Percentiles rank a stretch among this genome's conserved stretches.
phyloP scores from a whole-genome alignment of 176 grass and related monocot species.

The Cenchrus purpureus region DNA sequence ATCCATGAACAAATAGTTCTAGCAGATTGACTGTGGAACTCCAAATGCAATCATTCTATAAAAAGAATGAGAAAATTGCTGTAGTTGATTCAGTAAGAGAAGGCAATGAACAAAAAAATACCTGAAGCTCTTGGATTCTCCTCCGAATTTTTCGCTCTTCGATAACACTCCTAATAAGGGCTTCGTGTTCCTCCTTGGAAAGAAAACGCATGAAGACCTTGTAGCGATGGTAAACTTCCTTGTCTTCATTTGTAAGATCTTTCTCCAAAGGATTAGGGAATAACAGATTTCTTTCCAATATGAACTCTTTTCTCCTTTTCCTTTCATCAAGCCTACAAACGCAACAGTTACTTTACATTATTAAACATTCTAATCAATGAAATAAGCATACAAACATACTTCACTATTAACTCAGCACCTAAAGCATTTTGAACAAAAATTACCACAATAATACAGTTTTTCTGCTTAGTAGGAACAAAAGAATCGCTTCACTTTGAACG shows the following conservation, averaged over 20 bases:
- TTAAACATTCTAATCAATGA: constrained; percentile 12
- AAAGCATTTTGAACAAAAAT: constrained; percentile 15
- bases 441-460: constrained; percentile 7
- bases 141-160: constrained; percentile 83
- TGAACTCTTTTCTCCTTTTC: constrained; percentile 97
- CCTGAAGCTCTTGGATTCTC: constrained; percentile 97
- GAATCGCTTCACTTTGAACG: background rate
- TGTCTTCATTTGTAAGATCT: constrained; percentile 89
- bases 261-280: constrained; percentile 86
- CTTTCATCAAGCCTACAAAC: constrained; percentile 93
- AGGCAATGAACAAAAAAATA: constrained; percentile 20
- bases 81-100: background rate
- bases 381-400: background rate
- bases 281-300: constrained; percentile 95
- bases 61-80: background rate
- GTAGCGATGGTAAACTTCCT: constrained; percentile 79
- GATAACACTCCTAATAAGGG: constrained; percentile 72
- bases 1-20: background rate
- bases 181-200: constrained; percentile 86
- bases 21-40: constrained; percentile 18
- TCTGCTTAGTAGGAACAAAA: background rate
- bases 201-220: constrained; percentile 97
- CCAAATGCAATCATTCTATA: background rate
- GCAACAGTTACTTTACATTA: background rate
- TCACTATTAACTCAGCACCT: constrained; percentile 9